phyloP scores from a whole-genome alignment of 2,329 filamentous ascomycete genomes.

The Cercospora sp. region DNA sequence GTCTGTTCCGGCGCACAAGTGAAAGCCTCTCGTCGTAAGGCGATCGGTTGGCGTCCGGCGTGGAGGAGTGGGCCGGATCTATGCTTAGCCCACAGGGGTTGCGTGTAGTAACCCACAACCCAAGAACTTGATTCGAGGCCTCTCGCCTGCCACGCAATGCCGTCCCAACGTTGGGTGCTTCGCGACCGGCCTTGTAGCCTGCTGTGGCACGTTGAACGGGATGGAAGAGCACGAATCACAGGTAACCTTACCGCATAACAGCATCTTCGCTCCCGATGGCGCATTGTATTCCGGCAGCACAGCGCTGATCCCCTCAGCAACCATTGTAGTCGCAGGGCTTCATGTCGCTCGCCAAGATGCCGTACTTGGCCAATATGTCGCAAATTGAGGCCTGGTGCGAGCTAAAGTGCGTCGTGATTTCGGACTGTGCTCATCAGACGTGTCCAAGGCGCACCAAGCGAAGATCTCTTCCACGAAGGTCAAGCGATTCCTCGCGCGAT shows the following conservation, averaged over 20 bases:
- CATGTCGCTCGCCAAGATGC: not conserved
- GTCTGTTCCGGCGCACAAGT: not conserved
- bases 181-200: not conserved
- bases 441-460: not conserved
- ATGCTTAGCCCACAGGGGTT: not conserved
- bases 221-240: not conserved
- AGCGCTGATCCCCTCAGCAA: not conserved
- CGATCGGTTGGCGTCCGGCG: not conserved
- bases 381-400: not conserved
- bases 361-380: not conserved
- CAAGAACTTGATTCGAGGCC: constrained; percentile 2
- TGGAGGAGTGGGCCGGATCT: not conserved
- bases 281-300: not conserved
- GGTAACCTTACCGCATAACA: not conserved
- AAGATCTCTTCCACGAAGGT: not conserved
- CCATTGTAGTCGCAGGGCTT: not conserved
- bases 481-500: not conserved
- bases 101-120: not conserved
- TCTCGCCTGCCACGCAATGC: constrained; percentile 4
- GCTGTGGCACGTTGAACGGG: not conserved
- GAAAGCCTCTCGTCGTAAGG: not conserved
- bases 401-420: not conserved
- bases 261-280: not conserved
- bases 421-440: not conserved
- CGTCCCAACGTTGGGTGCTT: not conserved